These are phyloP conservation scores for Clavariopsis aquatica DNA, from an alignment of 495 filamentous ascomycete genomes.

Conservation along the genomic window DNA sequence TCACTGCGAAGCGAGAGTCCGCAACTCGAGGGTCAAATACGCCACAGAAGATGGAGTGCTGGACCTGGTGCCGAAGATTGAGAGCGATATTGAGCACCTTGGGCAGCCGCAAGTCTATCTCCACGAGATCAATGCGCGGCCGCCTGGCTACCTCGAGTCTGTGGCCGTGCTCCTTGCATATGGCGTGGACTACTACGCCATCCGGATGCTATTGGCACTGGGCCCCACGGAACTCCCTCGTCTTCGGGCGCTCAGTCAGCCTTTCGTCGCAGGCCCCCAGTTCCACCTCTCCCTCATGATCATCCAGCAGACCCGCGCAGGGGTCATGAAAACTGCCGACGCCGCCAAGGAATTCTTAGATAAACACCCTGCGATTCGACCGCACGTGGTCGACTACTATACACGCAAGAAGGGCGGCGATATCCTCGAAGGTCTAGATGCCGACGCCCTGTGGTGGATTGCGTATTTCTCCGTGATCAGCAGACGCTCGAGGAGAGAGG, in stretches of 20 bases:
- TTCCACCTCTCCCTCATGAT: conserved; percentile 18
- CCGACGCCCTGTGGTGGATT: conserved; percentile 11
- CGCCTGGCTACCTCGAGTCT: conserved; percentile 43
- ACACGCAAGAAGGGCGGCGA: conserved; percentile 9
- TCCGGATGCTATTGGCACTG: conserved; percentile 26
- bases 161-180: conserved; percentile 42
- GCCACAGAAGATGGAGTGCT: conserved; percentile 9
- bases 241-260: conserved; percentile 32
- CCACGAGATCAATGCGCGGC: conserved; percentile 49
- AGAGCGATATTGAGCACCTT: conserved; percentile 2
- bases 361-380: not conserved
- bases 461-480: conserved; percentile 18
- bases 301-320: conserved; percentile 11
- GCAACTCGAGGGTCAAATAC: conserved; percentile 42
- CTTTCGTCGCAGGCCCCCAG: conserved; percentile 42
- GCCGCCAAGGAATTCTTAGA: conserved; percentile 13
- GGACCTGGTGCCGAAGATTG: conserved; percentile 16
- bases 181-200: conserved; percentile 48
- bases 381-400: conserved; percentile 12
- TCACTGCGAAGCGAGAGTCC: conserved; percentile 45
- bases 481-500: conserved; percentile 53
- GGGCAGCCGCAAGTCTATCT: conserved; percentile 38
- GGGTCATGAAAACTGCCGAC: conserved; percentile 13
- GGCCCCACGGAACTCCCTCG: conserved; percentile 38
- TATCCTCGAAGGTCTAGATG: conserved; percentile 10